These are phyloP conservation scores for Cerrena zonata DNA, from an alignment of 1,284 basidiomycete species.

Conservation along the genomic window DNA sequence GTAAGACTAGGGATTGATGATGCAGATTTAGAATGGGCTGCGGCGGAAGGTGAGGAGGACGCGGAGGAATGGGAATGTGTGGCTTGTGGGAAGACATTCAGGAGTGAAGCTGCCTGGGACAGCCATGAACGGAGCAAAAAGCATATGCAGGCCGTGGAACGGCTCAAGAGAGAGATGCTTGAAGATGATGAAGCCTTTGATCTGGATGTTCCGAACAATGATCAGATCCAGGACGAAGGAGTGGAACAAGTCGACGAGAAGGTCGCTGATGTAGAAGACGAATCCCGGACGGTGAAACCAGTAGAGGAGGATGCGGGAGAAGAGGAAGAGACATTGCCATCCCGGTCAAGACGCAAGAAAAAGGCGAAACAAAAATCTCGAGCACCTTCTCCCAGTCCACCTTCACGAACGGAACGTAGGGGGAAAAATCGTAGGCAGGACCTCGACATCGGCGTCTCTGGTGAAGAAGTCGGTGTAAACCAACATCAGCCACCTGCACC, in stretches of 20 bases:
- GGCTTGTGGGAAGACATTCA: conserved; percentile 88
- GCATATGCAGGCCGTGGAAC: conserved; percentile 84
- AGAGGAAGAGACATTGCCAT: conserved; percentile 15
- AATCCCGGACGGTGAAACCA: not conserved
- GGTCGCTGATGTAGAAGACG: not conserved
- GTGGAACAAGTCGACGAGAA: not conserved
- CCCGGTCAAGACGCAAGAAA: not conserved
- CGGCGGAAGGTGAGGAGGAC: conserved; percentile 60
- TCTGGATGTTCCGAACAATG: conserved; percentile 6
- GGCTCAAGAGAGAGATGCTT: conserved; percentile 68
- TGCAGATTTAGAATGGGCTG: conserved; percentile 65
- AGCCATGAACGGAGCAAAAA: conserved; percentile 97
- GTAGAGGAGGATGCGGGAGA: conserved; percentile 13
- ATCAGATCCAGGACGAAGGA: not conserved
- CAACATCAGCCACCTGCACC: conserved; percentile 11
- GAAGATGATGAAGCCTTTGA: conserved; percentile 66
- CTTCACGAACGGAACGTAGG: not conserved
- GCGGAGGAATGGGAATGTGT: conserved; percentile 88
- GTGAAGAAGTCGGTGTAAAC: not conserved
- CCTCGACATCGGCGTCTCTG: not conserved
- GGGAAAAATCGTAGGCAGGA: not conserved
- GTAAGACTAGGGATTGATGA: conserved; percentile 34
- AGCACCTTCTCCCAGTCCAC: not conserved
- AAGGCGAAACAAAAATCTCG: not conserved
- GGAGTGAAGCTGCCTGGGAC: conserved; percentile 89